Evolutionary conservation across 192 early-diverging fungal genomes (phyloP).

Genomic region (Linnemannia hyalina): DNA sequence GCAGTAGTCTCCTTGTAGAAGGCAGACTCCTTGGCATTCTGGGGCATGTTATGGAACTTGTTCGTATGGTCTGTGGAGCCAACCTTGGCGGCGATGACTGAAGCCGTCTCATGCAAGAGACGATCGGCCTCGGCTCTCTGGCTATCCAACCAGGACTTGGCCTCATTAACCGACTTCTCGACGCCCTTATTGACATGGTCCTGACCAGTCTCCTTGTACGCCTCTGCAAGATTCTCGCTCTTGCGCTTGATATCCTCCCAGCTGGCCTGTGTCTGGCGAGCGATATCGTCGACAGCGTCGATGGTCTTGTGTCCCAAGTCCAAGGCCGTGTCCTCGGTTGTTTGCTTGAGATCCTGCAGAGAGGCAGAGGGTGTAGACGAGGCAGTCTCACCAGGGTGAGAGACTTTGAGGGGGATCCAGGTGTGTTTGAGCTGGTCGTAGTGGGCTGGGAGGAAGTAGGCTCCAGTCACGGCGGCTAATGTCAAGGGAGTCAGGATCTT

Average conservation of each 20-base stretch:
- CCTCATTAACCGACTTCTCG: constrained; percentile 4
- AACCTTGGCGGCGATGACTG: background rate
- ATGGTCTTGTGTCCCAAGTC: constrained; percentile 28
- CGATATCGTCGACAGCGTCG: constrained; percentile 24
- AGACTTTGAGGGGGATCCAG: background rate
- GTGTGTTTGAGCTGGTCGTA: constrained; percentile 8
- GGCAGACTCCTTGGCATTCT: constrained; percentile 15
- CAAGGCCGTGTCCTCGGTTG: background rate
- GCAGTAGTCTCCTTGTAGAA: constrained; percentile 1
- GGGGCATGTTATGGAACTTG: constrained; percentile 22
- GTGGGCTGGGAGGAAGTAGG: constrained; percentile 45
- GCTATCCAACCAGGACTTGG: constrained; percentile 5
- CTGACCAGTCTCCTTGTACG: constrained; percentile 12
- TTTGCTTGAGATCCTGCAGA: constrained; percentile 3
- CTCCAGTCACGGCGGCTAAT: constrained; percentile 22
- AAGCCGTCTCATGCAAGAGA: constrained; percentile 8
- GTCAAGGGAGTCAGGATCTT: constrained; percentile 43
- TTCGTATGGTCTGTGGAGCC: constrained; percentile 9
- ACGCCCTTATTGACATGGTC: constrained; percentile 16
- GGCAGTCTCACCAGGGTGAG: background rate
- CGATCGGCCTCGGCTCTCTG: constrained; percentile 19
- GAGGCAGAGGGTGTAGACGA: background rate
- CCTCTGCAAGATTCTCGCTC: constrained; percentile 21
- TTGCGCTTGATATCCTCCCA: constrained; percentile 36
- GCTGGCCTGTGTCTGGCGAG: constrained; percentile 13